These are phyloP conservation scores for Arthrinium puccinioides DNA, from an alignment of 2,329 filamentous ascomycete species.

Conservation along the genomic window DNA sequence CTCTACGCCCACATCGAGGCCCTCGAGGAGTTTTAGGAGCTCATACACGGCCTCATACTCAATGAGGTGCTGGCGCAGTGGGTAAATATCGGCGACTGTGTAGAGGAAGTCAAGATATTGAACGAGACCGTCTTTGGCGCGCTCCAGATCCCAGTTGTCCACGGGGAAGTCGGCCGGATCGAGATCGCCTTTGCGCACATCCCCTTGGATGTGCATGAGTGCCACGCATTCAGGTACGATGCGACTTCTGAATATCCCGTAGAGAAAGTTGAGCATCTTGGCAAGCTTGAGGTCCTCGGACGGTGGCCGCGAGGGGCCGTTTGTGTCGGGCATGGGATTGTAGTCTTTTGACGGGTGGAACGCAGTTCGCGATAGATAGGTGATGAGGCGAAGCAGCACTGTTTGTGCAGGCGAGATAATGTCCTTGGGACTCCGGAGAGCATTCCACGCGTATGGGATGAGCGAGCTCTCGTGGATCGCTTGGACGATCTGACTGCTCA, in stretches of 20 bases:
- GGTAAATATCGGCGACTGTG: slow-evolving; percentile 76
- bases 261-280: slow-evolving; percentile 77
- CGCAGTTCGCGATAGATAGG: slow-evolving; percentile 73
- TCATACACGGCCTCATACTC: slow-evolving; percentile 91
- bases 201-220: slow-evolving; percentile 87
- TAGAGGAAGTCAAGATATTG: slow-evolving; percentile 93
- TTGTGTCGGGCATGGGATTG: slow-evolving; percentile 16
- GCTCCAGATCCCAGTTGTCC: slow-evolving; percentile 95
- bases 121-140: slow-evolving; percentile 88
- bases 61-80: slow-evolving; percentile 77
- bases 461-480: slow-evolving; percentile 84
- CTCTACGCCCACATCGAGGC: slow-evolving; percentile 79
- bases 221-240: slow-evolving; percentile 92
- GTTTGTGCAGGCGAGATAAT: slow-evolving; percentile 95
- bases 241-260: slow-evolving; percentile 83
- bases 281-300: slow-evolving; percentile 45
- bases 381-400: slow-evolving; percentile 83
- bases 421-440: slow-evolving; percentile 86
- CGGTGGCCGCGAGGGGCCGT: slow-evolving; percentile 23
- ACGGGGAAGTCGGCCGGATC: slow-evolving; percentile 85
- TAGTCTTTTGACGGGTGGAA: slow-evolving; percentile 31
- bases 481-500: slow-evolving; percentile 93
- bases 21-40: slow-evolving; percentile 77
- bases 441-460: slow-evolving; percentile 87
- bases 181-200: slow-evolving; percentile 70